Base-by-base conservation (phyloP, 345 rosid genomes). In the Arabidopsis suecica region DNA sequence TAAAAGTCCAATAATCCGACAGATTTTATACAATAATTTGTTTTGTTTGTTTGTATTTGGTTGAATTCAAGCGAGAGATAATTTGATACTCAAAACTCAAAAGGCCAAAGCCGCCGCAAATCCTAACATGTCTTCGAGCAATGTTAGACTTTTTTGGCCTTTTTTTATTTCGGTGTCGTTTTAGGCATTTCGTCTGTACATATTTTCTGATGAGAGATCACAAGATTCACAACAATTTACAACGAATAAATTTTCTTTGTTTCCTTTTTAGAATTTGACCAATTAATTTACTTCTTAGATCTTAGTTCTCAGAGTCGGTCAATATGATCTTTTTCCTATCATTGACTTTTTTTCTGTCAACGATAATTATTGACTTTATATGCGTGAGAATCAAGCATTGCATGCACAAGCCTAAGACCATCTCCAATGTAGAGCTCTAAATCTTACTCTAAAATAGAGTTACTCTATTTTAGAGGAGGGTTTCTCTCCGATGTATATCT, bases 21-120 rank as follows among this genome's bases (percentile, higher is more conserved):
- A 49, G 20, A 48, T 37, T 20, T 44, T 49, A 12, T 38, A 11
- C 76, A 65, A 56, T 34, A 5, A 55, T 44, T 65, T 55, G 47
- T 51, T 71, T 48, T 34, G 53, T 64, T 73, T 55, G 40, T 42
- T 73, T 34, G 40, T 38, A 64, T 55, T 49, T 62, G 64, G 55
- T 53, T 53, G 16, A 36, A 33, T 30, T 54, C 56, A 73, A 64
- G 42, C 37, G n/a, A 42, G 9, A 33, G 47, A 50, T 40, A 11
- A 20, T 60, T 54, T 54, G 59, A 6, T 28, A 28, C 16, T 3
- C 4, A 28, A 33, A 37, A 28, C 16, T 3, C 4, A 28, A 33
- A 37, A 10, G 61, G 44, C 44, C 44, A 57, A 71, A 71, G 49
- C 75, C 50, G 58, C 75, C 67, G 59, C 67, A 71, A 23, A 47